Conservation (phyloP, 75 land plant species). For the Cunninghamia lanceolata region DNA sequence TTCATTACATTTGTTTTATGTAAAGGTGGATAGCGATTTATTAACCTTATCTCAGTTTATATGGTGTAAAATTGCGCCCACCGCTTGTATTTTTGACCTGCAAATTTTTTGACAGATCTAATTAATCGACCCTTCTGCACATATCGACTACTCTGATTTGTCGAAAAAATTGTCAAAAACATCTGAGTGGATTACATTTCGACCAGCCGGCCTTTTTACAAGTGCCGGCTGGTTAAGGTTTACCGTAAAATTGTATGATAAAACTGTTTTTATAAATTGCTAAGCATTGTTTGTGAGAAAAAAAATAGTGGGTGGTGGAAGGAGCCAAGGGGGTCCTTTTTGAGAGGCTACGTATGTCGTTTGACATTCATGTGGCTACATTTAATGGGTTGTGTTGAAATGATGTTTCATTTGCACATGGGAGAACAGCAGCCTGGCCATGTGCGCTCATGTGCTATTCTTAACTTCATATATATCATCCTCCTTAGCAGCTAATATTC, state of each 20-base stretch:
- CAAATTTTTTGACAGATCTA: no score
- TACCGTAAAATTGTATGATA: no score
- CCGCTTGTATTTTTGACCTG: no score
- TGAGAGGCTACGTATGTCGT: not conserved
- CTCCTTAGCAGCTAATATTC: not conserved
- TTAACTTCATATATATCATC: not conserved
- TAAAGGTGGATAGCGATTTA: not conserved
- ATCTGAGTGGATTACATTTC: no score
- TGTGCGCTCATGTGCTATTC: conserved; percentile 6
- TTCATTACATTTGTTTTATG: not conserved
- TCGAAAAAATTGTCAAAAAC: no score
- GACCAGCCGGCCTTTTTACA: no score
- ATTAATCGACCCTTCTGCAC: no score
- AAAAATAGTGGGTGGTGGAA: not conserved
- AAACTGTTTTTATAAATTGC: no score
- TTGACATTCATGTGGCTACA: not conserved
- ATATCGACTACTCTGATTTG: no score
- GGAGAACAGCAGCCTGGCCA: not conserved
- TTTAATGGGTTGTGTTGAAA: not conserved
- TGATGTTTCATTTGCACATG: conserved; percentile 8
- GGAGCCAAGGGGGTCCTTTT: not conserved
- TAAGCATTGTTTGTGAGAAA: no score
- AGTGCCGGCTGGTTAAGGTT: no score
- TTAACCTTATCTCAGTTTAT: not conserved
- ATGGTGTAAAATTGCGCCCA: no score